Conservation (phyloP, 345 rosid species). For the Camelina laxa region DNA sequence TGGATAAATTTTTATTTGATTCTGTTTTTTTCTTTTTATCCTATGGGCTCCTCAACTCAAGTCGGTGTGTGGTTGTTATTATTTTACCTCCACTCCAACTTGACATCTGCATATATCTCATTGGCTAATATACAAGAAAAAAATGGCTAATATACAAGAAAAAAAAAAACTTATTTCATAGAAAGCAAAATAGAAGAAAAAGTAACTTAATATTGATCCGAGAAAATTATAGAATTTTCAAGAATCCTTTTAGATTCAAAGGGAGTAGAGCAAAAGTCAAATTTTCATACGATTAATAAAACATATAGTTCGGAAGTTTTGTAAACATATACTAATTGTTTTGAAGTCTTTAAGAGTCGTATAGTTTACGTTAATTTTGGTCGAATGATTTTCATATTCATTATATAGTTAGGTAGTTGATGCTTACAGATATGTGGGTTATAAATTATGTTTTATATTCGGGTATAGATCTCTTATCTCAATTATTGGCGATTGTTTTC, state of each 20-base stretch:
- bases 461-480: constrained; percentile 11
- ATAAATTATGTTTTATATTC: not conserved
- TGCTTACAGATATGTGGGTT: not conserved
- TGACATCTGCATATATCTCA: constrained; percentile 7
- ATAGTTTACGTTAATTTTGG: not conserved
- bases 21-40: constrained; percentile 29
- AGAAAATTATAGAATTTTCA: not conserved
- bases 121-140: not conserved
- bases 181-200: not conserved
- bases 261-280: not conserved
- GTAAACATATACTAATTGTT: not conserved
- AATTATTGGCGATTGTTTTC: constrained; percentile 32
- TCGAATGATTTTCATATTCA: constrained; percentile 14
- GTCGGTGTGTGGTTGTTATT: constrained; percentile 20
- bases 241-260: not conserved
- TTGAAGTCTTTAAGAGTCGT: not conserved
- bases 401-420: constrained; percentile 24
- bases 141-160: not conserved
- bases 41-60: constrained; percentile 25
- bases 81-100: constrained; percentile 23
- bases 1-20: not conserved
- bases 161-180: not conserved
- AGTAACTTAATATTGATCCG: not conserved
- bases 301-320: not conserved
- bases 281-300: not conserved